Conservation (phyloP, 1,284 basidiomycete genomes). For the Kwoniella shivajii region DNA sequence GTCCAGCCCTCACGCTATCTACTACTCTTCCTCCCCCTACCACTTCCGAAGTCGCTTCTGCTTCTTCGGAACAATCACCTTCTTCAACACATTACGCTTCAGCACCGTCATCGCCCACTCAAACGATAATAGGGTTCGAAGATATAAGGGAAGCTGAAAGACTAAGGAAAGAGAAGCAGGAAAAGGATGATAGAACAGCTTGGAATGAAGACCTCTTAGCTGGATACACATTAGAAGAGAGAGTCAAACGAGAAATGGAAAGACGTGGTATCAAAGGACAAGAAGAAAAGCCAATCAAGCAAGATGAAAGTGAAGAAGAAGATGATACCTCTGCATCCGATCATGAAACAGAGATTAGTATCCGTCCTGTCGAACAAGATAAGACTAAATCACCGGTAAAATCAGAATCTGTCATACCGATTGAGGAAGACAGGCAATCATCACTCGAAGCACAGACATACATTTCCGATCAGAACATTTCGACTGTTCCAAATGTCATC, state of each 20-base stretch:
- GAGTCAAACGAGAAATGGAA: conserved; percentile 40
- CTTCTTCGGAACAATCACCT: conserved; percentile 17
- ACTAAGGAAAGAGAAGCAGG: conserved; percentile 22
- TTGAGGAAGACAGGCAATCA: too few species aligned
- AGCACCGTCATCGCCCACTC: conserved; percentile 29
- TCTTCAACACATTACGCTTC: conserved; percentile 33
- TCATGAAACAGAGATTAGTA: too few species aligned
- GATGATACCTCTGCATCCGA: too few species aligned
- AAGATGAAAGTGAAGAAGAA: background rate
- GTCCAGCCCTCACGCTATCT: conserved; percentile 10
- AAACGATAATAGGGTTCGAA: conserved; percentile 8
- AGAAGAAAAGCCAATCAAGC: conserved; percentile 1
- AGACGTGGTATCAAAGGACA: conserved; percentile 20
- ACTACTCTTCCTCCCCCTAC: conserved; percentile 1
- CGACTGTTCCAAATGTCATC: too few species aligned
- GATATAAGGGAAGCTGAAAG: conserved; percentile 16
- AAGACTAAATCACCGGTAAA: too few species aligned
- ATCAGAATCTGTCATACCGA: too few species aligned
- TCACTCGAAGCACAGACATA: too few species aligned
- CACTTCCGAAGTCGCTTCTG: background rate
- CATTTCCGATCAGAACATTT: too few species aligned
- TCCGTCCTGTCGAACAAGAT: too few species aligned
- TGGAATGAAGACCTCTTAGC: conserved; percentile 51
- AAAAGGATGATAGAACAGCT: conserved; percentile 37
- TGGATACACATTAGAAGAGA: conserved; percentile 45